Percentiles rank a stretch among this genome's conserved stretches.
Evolutionary conservation across 139 green algal genomes (phyloP).

Genomic region (Tetraselmis striata): DNA sequence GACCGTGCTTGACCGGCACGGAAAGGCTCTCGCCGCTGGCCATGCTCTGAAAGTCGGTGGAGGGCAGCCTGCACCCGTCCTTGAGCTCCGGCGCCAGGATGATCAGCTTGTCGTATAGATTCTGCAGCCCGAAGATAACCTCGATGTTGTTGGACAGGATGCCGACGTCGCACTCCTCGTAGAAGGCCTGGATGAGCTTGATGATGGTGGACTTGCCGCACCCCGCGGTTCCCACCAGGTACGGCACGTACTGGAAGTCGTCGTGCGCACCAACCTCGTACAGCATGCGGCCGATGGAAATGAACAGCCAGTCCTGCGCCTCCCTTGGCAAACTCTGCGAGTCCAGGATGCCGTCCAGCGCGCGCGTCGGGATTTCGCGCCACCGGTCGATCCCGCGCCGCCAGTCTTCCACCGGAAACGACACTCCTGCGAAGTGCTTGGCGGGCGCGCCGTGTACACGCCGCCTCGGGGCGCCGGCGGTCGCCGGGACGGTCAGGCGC

Average conservation of each 20-base stretch:
- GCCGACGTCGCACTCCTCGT: conserved; percentile 14
- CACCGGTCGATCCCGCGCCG: no score
- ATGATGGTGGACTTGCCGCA: conserved; percentile 20
- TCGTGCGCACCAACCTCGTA: conserved; percentile 19
- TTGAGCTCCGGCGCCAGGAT: conserved; percentile 19
- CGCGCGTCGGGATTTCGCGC: conserved; percentile 6
- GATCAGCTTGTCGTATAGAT: conserved; percentile 12
- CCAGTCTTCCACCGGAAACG: no score
- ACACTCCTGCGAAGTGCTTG: no score
- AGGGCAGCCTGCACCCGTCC: conserved; percentile 4
- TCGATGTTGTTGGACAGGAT: conserved; percentile 28
- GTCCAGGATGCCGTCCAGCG: conserved; percentile 12
- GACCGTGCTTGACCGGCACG: conserved; percentile 9
- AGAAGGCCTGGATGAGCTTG: conserved; percentile 2
- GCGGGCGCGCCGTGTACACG: no score
- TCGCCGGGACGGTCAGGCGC: no score
- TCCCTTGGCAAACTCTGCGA: neutral
- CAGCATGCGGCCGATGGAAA: conserved; percentile 11
- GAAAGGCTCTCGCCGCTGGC: conserved; percentile 10
- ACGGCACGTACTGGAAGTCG: conserved; percentile 13
- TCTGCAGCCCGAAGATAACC: conserved; percentile 16
- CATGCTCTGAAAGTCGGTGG: conserved; percentile 20
- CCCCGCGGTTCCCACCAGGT: conserved; percentile 9
- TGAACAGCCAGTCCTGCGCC: conserved; percentile 7
- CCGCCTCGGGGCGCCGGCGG: no score